These are phyloP conservation scores for Claviceps sp. DNA, from an alignment of 2,329 filamentous ascomycete genomes.

Conservation along the genomic window DNA sequence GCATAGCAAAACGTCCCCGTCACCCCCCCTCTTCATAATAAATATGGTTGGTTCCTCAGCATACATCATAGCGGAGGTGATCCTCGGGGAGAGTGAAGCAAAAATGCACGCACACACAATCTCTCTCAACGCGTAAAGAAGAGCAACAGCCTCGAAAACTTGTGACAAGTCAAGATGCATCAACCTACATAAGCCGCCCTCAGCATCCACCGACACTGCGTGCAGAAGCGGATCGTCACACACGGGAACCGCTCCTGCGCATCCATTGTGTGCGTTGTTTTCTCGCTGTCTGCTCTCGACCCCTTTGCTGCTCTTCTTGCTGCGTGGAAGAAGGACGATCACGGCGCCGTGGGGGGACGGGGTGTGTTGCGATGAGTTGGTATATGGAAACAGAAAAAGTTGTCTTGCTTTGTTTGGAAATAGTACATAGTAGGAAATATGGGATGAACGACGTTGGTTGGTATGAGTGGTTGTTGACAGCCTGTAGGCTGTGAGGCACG, in stretches of 20 bases:
- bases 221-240: constrained; percentile 83
- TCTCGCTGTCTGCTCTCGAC: not conserved
- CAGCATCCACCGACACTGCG: constrained; percentile 87
- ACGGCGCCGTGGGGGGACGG: too few species aligned
- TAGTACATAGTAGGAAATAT: not conserved
- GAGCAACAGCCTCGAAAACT: too few species aligned
- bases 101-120: too few species aligned
- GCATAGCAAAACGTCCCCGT: too few species aligned
- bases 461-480: not conserved
- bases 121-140: too few species aligned
- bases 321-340: not conserved
- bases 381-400: too few species aligned
- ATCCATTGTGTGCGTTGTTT: not conserved
- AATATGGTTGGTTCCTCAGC: too few species aligned
- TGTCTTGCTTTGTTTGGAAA: too few species aligned
- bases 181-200: constrained; percentile 65
- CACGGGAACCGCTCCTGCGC: not conserved
- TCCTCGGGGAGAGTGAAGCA: too few species aligned
- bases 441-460: not conserved
- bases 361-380: too few species aligned
- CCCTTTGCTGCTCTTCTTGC: not conserved
- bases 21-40: too few species aligned
- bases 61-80: too few species aligned
- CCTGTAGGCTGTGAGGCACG: not conserved
- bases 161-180: not conserved